These are phyloP conservation scores for Nepenthes gracilis DNA, from an alignment of 148 eudicot species.

Conservation along the genomic window DNA sequence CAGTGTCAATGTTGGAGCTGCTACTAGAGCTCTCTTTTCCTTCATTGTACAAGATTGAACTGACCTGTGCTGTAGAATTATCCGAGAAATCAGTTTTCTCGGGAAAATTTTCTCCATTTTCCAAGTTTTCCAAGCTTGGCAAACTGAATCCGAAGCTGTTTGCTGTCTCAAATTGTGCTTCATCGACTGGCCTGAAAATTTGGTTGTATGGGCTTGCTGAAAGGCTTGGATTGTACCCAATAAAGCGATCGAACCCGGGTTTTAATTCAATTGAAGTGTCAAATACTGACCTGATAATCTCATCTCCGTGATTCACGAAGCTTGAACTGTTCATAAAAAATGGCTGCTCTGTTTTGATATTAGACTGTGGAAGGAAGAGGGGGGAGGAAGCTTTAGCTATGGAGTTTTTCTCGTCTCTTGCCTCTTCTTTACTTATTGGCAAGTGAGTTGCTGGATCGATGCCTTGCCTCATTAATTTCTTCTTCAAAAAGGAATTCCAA, in stretches of 20 bases:
- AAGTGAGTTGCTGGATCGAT: conserved; percentile 80
- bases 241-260: not conserved
- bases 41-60: conserved; percentile 29
- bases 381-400: conserved; percentile 8
- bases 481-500: conserved; percentile 76
- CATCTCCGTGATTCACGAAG: conserved; percentile 4
- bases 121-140: conserved; percentile 18
- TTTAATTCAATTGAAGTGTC: conserved; percentile 12
- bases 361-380: not conserved
- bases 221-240: not conserved
- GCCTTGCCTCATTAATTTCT: conserved; percentile 69
- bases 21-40: conserved; percentile 45
- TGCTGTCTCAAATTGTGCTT: conserved; percentile 10
- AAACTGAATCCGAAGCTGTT: conserved; percentile 25
- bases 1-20: conserved; percentile 24
- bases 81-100: conserved; percentile 2
- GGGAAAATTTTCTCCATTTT: conserved; percentile 10
- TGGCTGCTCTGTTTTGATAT: conserved; percentile 17
- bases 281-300: not conserved
- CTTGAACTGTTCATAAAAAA: conserved; percentile 6
- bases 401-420: conserved; percentile 8
- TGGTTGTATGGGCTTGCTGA: not conserved
- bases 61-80: not conserved
- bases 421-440: conserved; percentile 23
- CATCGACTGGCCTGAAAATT: not conserved